These are phyloP conservation scores for Metarhizium guizhouense DNA, from an alignment of 2,329 filamentous ascomycete species.

Conservation along the genomic window DNA sequence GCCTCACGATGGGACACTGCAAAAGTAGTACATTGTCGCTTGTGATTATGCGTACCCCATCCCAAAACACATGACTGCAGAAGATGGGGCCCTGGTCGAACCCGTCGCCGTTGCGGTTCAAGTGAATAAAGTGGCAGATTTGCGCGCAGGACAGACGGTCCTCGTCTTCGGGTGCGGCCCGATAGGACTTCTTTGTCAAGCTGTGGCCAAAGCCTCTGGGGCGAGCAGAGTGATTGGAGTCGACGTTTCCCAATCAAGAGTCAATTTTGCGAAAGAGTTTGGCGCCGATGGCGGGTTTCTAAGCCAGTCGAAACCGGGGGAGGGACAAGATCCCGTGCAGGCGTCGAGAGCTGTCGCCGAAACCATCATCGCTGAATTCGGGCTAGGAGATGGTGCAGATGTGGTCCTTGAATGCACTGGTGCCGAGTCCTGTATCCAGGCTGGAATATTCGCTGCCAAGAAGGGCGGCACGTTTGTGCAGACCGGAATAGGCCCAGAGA, in stretches of 20 bases:
- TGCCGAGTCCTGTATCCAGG: slow-evolving; percentile 10
- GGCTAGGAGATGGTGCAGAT: slow-evolving; percentile 3
- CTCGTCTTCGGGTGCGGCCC: slow-evolving; percentile 15
- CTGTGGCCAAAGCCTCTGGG: slow-evolving; percentile 21
- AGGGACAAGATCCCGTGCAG: background rate
- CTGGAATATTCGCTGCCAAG: slow-evolving; percentile 19
- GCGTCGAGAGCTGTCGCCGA: slow-evolving; percentile 15
- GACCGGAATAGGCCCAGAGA: slow-evolving; percentile 48
- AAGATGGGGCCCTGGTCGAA: slow-evolving; percentile 25
- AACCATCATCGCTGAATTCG: slow-evolving; percentile 19
- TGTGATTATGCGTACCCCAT: slow-evolving; percentile 79
- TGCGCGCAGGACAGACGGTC: slow-evolving; percentile 5
- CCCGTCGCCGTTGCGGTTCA: slow-evolving; percentile 27
- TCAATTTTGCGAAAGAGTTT: slow-evolving; percentile 9
- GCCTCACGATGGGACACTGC: slow-evolving; percentile 56
- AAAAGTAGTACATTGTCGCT: slow-evolving; percentile 68
- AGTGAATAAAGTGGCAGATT: slow-evolving; percentile 21
- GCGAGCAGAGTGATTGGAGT: slow-evolving; percentile 10
- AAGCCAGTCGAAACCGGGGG: slow-evolving; percentile 11
- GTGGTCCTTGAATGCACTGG: slow-evolving; percentile 12
- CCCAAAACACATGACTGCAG: slow-evolving; percentile 48
- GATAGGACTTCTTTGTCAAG: slow-evolving; percentile 4
- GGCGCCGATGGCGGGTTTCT: slow-evolving; percentile 13
- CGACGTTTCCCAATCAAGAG: slow-evolving; percentile 18
- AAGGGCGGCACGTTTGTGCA: slow-evolving; percentile 44